These are phyloP conservation scores for Venturiaceae sp. DNA, from an alignment of 2,329 filamentous ascomycete genomes.

Conservation along the genomic window DNA sequence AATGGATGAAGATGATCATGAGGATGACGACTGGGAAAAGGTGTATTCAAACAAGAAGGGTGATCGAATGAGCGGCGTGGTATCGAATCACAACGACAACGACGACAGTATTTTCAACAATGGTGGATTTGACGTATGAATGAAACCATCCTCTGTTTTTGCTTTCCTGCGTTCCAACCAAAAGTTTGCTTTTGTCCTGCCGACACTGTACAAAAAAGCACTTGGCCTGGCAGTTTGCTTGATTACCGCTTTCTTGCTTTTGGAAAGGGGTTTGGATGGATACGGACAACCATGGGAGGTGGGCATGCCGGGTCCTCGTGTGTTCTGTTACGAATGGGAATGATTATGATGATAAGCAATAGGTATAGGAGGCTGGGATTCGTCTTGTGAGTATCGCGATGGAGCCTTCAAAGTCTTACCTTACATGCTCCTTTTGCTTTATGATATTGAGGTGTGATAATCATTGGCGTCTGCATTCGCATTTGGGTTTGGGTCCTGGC, in stretches of 20 bases:
- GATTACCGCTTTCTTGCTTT: neutral
- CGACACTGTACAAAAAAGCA: neutral
- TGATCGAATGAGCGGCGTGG: slow-evolving; percentile 43
- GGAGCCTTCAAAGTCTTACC: neutral
- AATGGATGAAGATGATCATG: slow-evolving; percentile 32
- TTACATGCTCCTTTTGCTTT: neutral
- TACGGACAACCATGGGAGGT: neutral
- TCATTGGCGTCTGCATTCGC: neutral
- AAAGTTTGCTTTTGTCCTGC: neutral
- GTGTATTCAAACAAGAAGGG: slow-evolving; percentile 25
- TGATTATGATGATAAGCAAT: neutral
- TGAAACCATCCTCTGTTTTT: neutral
- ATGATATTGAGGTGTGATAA: neutral
- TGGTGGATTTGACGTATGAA: slow-evolving; percentile 27
- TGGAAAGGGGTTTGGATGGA: neutral
- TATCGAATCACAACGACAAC: slow-evolving; percentile 26
- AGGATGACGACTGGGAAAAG: slow-evolving; percentile 30
- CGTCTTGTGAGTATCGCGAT: neutral
- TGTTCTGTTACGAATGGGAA: neutral
- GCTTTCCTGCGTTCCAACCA: neutral
- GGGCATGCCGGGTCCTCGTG: neutral
- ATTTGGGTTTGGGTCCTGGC: neutral
- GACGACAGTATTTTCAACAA: slow-evolving; percentile 38
- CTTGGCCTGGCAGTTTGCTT: neutral
- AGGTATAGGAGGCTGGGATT: neutral